Evolutionary conservation across 148 eudicot genomes (phyloP), one percentile per base, ranked within the genome.

Genomic region (Dysphania ambrosioides): DNA sequence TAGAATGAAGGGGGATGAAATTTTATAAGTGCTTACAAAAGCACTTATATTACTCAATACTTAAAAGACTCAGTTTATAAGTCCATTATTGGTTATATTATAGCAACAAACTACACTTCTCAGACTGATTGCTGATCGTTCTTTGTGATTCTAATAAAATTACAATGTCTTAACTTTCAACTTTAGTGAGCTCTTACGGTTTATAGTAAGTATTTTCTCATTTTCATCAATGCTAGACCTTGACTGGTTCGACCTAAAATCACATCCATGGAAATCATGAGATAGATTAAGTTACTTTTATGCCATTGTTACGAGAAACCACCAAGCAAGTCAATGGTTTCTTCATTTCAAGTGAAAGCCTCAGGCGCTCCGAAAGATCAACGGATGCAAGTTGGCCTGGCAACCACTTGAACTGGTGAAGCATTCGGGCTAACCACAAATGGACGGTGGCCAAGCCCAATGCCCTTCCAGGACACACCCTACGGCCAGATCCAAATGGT

Each of bases 401-500:
- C 18, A 79, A 63, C 97, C 97, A 92, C 27, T 87, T 78, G 75
- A 87, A 90, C 19, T 56, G 72, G 6, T 87, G 91, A 35, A 92
- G 84, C 82, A 92, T 74, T 35, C 85, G 82, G 5, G 86, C 97
- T 5, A 92, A 77, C 95, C 95, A 92, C n/a, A 92, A 31, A 24
- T 88, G 89, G 13, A 87, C 87, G 5, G 95, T 84, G 56, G 90
- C 82, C 70, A 92, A 57, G 23, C 93, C 97, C 32, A 92, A 56
- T 2, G 82, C 84, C 73, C 80, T 81, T 1, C 97, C 97, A 0
- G 97, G 97, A 60, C 97, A 92, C 1, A 82, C 89, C 70, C 97
- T 85, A 1, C 93, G 83, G 8, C 97, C 97, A 0, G 97, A 65
- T 55, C 97, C 97, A 77, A 92, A 92, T 8, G 97, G 97, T 2